Percentiles rank a stretch among this genome's conserved stretches.
Evolutionary conservation across 148 eudicot genomes (phyloP).

Genomic region (Rhododendron vialii): DNA sequence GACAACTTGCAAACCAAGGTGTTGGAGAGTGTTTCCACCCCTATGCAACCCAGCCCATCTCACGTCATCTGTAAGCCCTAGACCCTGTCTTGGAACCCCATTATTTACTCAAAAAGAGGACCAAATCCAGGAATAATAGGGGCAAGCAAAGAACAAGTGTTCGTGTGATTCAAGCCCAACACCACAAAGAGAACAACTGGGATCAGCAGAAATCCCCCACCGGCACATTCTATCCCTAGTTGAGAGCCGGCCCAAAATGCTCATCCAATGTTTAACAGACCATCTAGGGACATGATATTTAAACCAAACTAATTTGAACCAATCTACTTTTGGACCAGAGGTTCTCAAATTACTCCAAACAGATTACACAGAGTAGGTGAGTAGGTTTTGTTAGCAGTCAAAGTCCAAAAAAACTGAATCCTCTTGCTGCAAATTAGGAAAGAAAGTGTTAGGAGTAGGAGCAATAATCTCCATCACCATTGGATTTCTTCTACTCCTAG

Average conservation of each 20-base stretch:
- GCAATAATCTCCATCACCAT: not conserved
- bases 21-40: not conserved
- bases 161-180: not conserved
- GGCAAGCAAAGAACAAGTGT: not conserved
- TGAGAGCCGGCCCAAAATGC: not conserved
- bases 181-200: not conserved
- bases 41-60: not conserved
- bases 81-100: not conserved
- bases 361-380: not conserved
- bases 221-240: not conserved
- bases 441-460: not conserved
- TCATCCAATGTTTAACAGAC: not conserved
- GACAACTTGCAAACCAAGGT: not conserved
- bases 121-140: not conserved
- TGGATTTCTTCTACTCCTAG: not conserved
- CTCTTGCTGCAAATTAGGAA: not conserved
- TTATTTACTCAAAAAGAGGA: not conserved
- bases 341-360: not conserved
- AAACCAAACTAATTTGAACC: not conserved
- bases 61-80: not conserved
- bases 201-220: not conserved
- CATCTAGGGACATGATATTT: not conserved
- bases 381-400: not conserved
- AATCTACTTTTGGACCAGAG: not conserved
- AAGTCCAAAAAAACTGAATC: not conserved